A percentile compares a stretch with the other conserved stretches of the same genome.
phyloP scores from a whole-genome alignment of 2,329 filamentous ascomycete species.

The Ophiostoma himal-ulmi region DNA sequence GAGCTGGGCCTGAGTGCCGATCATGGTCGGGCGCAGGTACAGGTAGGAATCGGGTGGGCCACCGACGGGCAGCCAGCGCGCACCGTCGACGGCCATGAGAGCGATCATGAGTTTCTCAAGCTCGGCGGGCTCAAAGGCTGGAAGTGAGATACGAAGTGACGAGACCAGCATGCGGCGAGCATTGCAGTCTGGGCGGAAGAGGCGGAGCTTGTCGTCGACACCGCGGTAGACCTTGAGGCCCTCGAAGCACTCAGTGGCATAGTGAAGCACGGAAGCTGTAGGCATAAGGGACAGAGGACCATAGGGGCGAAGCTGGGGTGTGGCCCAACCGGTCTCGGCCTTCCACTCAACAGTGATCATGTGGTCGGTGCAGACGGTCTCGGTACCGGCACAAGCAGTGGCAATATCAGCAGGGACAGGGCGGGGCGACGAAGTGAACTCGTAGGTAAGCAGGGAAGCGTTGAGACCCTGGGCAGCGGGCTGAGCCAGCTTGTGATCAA shows the following conservation, averaged over 20 bases:
- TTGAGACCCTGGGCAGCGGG: slow-evolving; percentile 49
- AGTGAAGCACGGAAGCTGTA: slow-evolving; percentile 75
- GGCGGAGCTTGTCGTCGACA: slow-evolving; percentile 63
- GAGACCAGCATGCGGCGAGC: slow-evolving; percentile 58
- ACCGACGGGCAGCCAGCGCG: slow-evolving; percentile 66
- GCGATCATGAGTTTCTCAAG: slow-evolving; percentile 67
- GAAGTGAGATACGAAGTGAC: slow-evolving; percentile 63
- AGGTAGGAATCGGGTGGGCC: slow-evolving; percentile 61
- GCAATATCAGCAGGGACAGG: slow-evolving; percentile 46
- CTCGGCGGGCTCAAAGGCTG: slow-evolving; percentile 63
- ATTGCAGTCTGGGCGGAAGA: slow-evolving; percentile 74
- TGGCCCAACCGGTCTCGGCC: slow-evolving; percentile 59
- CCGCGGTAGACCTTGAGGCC: slow-evolving; percentile 78
- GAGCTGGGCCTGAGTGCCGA: slow-evolving; percentile 72
- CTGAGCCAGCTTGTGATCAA: slow-evolving; percentile 44
- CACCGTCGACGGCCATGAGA: slow-evolving; percentile 66
- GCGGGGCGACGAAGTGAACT: slow-evolving; percentile 45
- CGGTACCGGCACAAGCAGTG: slow-evolving; percentile 41
- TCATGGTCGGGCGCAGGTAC: slow-evolving; percentile 82
- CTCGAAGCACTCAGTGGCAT: slow-evolving; percentile 88
- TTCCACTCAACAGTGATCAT: slow-evolving; percentile 75
- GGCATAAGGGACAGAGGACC: slow-evolving; percentile 73
- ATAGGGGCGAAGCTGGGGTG: slow-evolving; percentile 69
- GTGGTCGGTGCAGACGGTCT: slow-evolving; percentile 71
- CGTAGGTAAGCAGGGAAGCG: slow-evolving; percentile 56